Evolutionary conservation across 345 rosid species (phyloP), one percentile per base, ranked within the genome.

Genomic region (Salix brachista): DNA sequence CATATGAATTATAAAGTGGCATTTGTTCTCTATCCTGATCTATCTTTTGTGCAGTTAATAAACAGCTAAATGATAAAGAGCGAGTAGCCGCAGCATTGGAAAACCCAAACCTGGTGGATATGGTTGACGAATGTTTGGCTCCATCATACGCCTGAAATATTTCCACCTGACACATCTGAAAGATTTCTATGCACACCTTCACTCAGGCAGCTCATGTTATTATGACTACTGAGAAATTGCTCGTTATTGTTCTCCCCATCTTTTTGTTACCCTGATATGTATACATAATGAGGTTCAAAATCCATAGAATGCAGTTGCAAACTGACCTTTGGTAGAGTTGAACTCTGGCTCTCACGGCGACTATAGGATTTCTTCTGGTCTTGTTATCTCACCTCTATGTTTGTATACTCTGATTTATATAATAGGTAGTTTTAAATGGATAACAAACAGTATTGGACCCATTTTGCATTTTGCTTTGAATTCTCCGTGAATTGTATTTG

Each of bases 81-180:
- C 86, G 99, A 77, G 94, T 94, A 2, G 95, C 98, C 6, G 97
- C 97, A 64, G 98, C 99, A 28, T 74, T 94, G 80, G 97, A 96
- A 89, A 96, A 90, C 84, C 97, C 99, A 42, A 87, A 88, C 85
- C 90, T 96, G 19, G 89, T 94, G 80, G 98, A 88, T 46, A 89
- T 92, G 94, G 94, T 96, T 14, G 96, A 94, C 60, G 97, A 91
- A 79, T 94, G 97, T 76, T 72, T 96, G 80, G 85, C 89, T 74
- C 92, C 94, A 69, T 83, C 96, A 11, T 86, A 74, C 80, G 89
- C 78, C 67, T 91, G 89, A 86, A 62, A 17, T 18, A 3, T 48
- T 50, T 52, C 61, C 32, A 30, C 65, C 16, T 32, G 21, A 41
- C 46, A 62, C 64, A 56, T 9, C 67, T 36, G 54, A 52, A 61